phyloP scores from a whole-genome alignment of 495 filamentous ascomycete species.

The Neurospora pannonica region DNA sequence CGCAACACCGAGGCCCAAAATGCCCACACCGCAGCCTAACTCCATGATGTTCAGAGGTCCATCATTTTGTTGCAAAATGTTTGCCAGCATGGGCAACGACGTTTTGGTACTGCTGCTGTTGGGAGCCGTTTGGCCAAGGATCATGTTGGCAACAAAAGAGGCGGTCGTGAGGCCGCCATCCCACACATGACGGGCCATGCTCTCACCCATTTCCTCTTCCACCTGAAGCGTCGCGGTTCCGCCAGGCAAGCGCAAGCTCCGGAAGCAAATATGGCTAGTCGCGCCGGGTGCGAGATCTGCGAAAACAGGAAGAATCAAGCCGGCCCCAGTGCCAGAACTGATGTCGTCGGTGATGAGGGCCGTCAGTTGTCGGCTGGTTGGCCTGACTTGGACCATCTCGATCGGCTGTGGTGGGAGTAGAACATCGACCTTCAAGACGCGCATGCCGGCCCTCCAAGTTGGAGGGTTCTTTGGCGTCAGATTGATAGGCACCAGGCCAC shows the following conservation, averaged over 20 bases:
- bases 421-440: constrained; percentile 32
- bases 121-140: constrained; percentile 1
- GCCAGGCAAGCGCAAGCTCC: constrained; percentile 23
- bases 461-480: constrained; percentile 8
- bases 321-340: constrained; percentile 10
- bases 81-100: constrained; percentile 6
- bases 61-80: constrained; percentile 3
- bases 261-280: constrained; percentile 20
- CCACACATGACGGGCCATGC: constrained; percentile 93
- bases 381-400: constrained; percentile 29
- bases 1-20: constrained; percentile 69
- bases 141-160: constrained; percentile 27
- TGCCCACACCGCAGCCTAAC: constrained; percentile 76
- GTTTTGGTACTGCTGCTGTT: background rate
- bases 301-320: constrained; percentile 29
- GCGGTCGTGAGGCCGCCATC: constrained; percentile 41
- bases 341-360: constrained; percentile 23
- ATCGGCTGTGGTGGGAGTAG: constrained; percentile 17
- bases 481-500: constrained; percentile 19
- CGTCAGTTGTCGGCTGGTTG: constrained; percentile 17
- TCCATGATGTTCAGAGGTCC: constrained; percentile 52
- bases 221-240: constrained; percentile 35
- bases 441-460: constrained; percentile 31
- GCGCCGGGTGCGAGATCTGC: constrained; percentile 18
- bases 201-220: constrained; percentile 89